Evolutionary conservation across 192 early-diverging fungal species (phyloP), one percentile per base, ranked within the genome.

Genomic region (Entophlyctis luteolus): DNA sequence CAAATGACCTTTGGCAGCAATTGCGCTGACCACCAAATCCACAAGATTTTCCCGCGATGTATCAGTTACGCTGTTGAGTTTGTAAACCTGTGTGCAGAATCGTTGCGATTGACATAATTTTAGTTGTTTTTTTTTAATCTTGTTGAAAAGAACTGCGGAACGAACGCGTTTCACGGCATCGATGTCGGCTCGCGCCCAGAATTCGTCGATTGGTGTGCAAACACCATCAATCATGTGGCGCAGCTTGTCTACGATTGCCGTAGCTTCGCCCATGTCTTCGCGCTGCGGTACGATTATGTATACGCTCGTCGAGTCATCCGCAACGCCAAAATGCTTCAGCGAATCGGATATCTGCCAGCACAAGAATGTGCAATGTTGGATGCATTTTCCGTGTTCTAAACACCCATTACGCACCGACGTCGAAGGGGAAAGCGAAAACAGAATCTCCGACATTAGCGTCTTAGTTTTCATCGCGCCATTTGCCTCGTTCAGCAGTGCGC

Each of bases 391-490:
- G 10, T 12, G 52, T 20, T 27, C 2, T 16, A 12, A 2, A 59
- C 59, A 23, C 54, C 72, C 70, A 31, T 73, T 77, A n/a, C n/a
- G n/a, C n/a, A n/a, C n/a, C n/a, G n/a, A n/a, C 29, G 28, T 60
- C 16, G 65, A 59, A 4, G 78, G 78, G 23, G 73, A 77, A 1
- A 79, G 57, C 36, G 74, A 72, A 69, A 75, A 79, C 10, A 79
- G 63, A 38, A 79, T 52, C 55, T 79, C 78, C 4, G 75, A 67
- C 45, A 67, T 66, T 2, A 79, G 46, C 8, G 78, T 60, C 12
- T 74, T 73, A 6, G 78, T 77, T 14, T 59, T 54, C 75, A 79
- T 74, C 0, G 32, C 65, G 22, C 38, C 46, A 28, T 75, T 65
- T 12, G 48, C 8, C 36, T 77, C 69, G 22, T 36, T 37, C 29